Percentiles rank a stretch among this genome's conserved stretches.
These are phyloP conservation scores for Dactylellina sp. DNA, from an alignment of 2,329 filamentous ascomycete species.

Conservation along the genomic window DNA sequence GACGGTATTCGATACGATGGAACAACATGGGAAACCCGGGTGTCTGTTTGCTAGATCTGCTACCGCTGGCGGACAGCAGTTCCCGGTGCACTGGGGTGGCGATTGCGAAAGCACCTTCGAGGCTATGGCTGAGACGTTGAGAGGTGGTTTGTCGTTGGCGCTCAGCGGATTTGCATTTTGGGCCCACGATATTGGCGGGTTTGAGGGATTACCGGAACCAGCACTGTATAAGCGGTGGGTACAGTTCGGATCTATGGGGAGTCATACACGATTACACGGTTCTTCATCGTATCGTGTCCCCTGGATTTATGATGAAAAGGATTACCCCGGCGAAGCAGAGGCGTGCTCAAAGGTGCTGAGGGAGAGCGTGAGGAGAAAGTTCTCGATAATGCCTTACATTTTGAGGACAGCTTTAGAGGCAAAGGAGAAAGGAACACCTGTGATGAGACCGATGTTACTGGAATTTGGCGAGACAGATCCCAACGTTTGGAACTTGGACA, in stretches of 20 bases:
- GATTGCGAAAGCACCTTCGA: conserved; percentile 80
- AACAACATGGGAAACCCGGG: conserved; percentile 68
- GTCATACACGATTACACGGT: conserved; percentile 77
- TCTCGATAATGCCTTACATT: conserved; percentile 71
- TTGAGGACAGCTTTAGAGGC: conserved; percentile 68
- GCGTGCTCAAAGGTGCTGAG: conserved; percentile 67
- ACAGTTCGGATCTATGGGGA: conserved; percentile 78
- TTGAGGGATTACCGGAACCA: conserved; percentile 75
- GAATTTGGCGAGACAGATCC: conserved; percentile 77
- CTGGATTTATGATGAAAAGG: conserved; percentile 76
- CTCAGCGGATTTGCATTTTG: conserved; percentile 76
- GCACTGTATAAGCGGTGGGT: conserved; percentile 83
- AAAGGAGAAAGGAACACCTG: conserved; percentile 70
- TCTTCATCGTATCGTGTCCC: conserved; percentile 79
- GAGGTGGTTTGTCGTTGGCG: conserved; percentile 74
- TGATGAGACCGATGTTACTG: conserved; percentile 75
- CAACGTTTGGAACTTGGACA: conserved; percentile 76
- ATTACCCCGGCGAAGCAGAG: conserved; percentile 66
- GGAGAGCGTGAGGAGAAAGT: conserved; percentile 69
- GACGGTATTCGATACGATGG: conserved; percentile 75
- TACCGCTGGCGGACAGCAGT: conserved; percentile 75
- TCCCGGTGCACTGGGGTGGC: conserved; percentile 78
- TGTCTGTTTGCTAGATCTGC: conserved; percentile 77
- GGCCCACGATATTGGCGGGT: conserved; percentile 78
- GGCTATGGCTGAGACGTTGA: conserved; percentile 77